Conservation (phyloP, 1,284 basidiomycete species). For the Ceratobasidium sp. region DNA sequence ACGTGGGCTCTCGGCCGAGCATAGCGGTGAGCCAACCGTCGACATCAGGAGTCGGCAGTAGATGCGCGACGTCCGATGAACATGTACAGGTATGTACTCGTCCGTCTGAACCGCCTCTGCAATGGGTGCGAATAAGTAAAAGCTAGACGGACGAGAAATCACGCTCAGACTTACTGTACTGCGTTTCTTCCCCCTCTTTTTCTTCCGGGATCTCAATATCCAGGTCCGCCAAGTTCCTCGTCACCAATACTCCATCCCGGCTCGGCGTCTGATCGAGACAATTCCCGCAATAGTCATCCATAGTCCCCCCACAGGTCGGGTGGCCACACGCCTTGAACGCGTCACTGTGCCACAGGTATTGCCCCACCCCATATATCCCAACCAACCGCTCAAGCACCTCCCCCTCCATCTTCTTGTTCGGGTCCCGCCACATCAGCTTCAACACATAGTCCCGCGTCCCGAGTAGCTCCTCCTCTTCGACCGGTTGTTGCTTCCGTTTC, state of each 20-base stretch:
- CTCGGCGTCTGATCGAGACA: slow-evolving; percentile 11
- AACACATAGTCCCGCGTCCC: slow-evolving; percentile 12
- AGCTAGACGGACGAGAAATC: background rate
- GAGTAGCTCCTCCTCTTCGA: background rate
- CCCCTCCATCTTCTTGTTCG: background rate
- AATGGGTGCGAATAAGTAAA: no score
- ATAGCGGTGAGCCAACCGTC: slow-evolving; percentile 15
- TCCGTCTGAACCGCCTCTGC: background rate
- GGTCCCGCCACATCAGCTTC: slow-evolving; percentile 36
- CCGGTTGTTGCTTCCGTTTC: background rate
- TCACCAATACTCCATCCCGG: background rate
- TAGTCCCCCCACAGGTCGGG: background rate
- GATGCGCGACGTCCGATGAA: background rate
- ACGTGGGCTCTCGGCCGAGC: background rate
- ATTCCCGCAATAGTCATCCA: background rate
- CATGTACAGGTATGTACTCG: background rate
- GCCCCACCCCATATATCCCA: slow-evolving; percentile 12
- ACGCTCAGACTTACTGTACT: background rate
- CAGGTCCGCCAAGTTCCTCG: slow-evolving; percentile 2
- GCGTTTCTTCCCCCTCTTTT: background rate
- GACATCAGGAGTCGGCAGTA: no score
- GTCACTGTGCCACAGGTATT: slow-evolving; percentile 29
- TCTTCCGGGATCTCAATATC: background rate
- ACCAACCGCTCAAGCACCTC: slow-evolving; percentile 11
- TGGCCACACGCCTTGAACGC: background rate